Conservation (phyloP, 108 stramenopile genomes). For the Cyclostephanos tholiformis region DNA sequence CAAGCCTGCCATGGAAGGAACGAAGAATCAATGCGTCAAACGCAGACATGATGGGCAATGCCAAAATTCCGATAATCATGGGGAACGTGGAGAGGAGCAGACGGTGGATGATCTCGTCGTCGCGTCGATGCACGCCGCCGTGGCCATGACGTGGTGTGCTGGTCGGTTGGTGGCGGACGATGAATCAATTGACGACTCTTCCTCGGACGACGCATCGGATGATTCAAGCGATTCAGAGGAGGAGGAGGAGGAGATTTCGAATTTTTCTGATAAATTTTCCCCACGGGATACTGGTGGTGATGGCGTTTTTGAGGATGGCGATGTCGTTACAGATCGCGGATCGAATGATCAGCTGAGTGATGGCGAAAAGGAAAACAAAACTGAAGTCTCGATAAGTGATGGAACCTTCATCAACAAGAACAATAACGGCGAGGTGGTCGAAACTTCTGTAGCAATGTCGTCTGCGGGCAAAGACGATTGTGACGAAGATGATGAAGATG, state of each 20-base stretch:
- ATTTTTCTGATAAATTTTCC: slow-evolving; percentile 1
- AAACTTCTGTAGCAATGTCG: not conserved
- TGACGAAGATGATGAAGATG: slow-evolving; percentile 34
- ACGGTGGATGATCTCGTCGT: slow-evolving; percentile 3
- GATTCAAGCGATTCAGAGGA: not conserved
- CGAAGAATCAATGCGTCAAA: no score
- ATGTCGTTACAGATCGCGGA: slow-evolving; percentile 6
- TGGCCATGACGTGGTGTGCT: slow-evolving; percentile 2
- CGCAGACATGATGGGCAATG: no score
- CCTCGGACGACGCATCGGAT: not conserved
- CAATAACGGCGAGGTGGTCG: not conserved
- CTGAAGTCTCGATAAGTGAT: slow-evolving; percentile 20
- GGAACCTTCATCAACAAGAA: not conserved
- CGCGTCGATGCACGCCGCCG: slow-evolving; percentile 3
- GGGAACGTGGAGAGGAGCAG: not conserved
- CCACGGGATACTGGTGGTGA: slow-evolving; percentile 31
- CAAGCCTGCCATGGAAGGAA: no score
- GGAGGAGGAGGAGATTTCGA: not conserved
- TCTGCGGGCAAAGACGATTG: not conserved
- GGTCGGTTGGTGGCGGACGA: not conserved
- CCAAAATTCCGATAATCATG: no score
- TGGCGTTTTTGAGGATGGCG: slow-evolving; percentile 4
- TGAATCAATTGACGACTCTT: not conserved
- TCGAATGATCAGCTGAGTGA: not conserved
- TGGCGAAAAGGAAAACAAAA: slow-evolving; percentile 16